Base-by-base conservation (phyloP, 2,329 filamentous ascomycete species). In the Clarireedia sp. region DNA sequence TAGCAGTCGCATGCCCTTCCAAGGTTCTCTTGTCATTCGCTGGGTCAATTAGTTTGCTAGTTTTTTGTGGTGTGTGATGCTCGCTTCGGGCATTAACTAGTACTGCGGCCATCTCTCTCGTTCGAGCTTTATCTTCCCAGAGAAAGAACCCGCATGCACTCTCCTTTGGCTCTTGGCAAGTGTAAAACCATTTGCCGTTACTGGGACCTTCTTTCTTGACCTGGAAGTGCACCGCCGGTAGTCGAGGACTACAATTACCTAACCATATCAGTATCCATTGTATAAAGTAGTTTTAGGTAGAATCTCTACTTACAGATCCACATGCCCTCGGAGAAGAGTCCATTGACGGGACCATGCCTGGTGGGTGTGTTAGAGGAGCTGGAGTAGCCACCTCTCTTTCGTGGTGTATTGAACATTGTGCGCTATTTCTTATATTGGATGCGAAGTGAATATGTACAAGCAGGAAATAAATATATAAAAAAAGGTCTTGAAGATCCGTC, bases 61-160 rank as follows among this genome's bases (percentile, higher is more conserved):
- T 16, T 56, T 53, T 36, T 17, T 59, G 33, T 49, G 48, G 54
- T 9, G 26, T 48, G n/a, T 63, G 57, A 24, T 43, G 48, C 48
- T 79, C 77, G n/a, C 69, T 75, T 55, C 72, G 69, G 37, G 73
- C 71, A 60, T 77, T 78, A 55, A 65, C 72, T 52, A 76, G 55
- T 19, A 79, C 67, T 9, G 74, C 73, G 12, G 65, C 65, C 49
- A 55, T 62, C 64, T 80, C 77, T 51, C 79, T 70, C 17, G 62
- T 57, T 43, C 70, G 68, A 0, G 80, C 80, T 44, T 81, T 75
- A 14, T 79, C 74, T 7, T 77, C 71, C 78, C 79, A 83, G 0
- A 84, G 66, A 60, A 82, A 84, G 68, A 84, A 81, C 0, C 70
- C 71, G 62, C 81, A 85, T 24, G 71, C 66, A 44, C 71, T 69